Evolutionary conservation across 2,329 filamentous ascomycete species (phyloP), one percentile per base, ranked within the genome.

Genomic region (Pleoardoris graminearum): DNA sequence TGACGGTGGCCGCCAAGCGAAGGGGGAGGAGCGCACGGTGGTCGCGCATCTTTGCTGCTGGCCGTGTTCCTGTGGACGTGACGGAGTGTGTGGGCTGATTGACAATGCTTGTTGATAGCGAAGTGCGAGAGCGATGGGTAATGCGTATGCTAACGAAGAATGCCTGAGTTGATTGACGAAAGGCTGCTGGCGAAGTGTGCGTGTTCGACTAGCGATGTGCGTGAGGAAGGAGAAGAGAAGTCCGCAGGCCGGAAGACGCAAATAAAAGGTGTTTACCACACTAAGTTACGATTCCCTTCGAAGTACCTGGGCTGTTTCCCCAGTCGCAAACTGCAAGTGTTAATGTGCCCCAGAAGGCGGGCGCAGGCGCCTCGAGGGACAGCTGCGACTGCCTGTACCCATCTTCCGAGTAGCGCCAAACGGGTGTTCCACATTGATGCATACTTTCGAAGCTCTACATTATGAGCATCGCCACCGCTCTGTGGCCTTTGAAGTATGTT

Each of bases 1-100:
- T 75, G 61, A 79, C 70, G 12, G 10, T n/a, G n/a, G 10, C 3
- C 27, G 77, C 77, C 54, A 79, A 70, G 55, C 79, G 67, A 37
- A 79, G 71, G 23, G 79, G 67, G 39, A 78, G 60, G 42, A 79
- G 65, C 3, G 69, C 69, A 37, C 61, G 62, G 27, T 63, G 11
- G 44, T 29, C 22, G 25, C 29, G 27, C 50, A 52, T 52, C 11
- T 44, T 44, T 32, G 25, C 25, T 29, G 23, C 16, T 42, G 29
- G 22, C 23, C 6, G 30, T 16, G 4, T 36, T 36, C 16, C n/a
- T 36, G 33, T 8, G 16, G n/a, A 12, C 12, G n/a, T 36, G 33
- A 16, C 14, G 14, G 17, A 17, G 8, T 36, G 14, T 4, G 33
- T 4, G 14, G 14, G 14, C 10, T 8, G 16, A 36, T 17, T 19